Percentiles rank a stretch among this genome's conserved stretches.
These are phyloP conservation scores for Dothistroma septosporum DNA, from an alignment of 2,329 filamentous ascomycete genomes.

Conservation along the genomic window DNA sequence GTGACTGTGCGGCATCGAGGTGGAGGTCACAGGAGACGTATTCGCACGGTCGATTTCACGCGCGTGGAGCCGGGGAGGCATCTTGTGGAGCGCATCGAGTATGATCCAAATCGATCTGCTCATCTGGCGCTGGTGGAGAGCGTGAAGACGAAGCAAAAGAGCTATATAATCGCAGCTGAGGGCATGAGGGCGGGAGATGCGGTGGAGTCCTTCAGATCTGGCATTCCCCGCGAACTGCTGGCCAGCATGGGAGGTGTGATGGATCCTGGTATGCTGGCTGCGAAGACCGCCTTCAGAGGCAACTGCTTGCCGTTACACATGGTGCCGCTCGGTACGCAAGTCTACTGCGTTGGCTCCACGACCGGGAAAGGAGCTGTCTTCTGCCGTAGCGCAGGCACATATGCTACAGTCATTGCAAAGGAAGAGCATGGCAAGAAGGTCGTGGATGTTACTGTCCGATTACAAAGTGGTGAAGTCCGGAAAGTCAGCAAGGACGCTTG, in stretches of 20 bases:
- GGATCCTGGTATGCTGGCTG: slow-evolving; percentile 92
- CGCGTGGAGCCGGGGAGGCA: slow-evolving; percentile 77
- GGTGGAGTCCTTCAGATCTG: slow-evolving; percentile 85
- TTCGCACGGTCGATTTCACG: slow-evolving; percentile 85
- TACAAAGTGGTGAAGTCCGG: slow-evolving; percentile 90
- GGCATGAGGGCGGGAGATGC: slow-evolving; percentile 88
- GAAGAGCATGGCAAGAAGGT: slow-evolving; percentile 71
- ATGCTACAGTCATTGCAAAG: slow-evolving; percentile 83
- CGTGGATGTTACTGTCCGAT: slow-evolving; percentile 74
- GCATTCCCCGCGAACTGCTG: slow-evolving; percentile 81
- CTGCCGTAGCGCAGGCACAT: slow-evolving; percentile 90
- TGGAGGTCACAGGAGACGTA: slow-evolving; percentile 85
- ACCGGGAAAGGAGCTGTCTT: slow-evolving; percentile 75
- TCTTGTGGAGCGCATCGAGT: slow-evolving; percentile 87
- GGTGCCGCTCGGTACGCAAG: slow-evolving; percentile 87
- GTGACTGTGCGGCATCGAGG: slow-evolving; percentile 89
- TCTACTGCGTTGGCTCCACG: slow-evolving; percentile 81
- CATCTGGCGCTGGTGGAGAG: slow-evolving; percentile 86
- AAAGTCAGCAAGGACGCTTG: slow-evolving; percentile 88
- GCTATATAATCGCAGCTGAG: slow-evolving; percentile 93
- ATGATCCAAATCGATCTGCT: slow-evolving; percentile 87
- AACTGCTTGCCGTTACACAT: slow-evolving; percentile 95
- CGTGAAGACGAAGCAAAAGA: slow-evolving; percentile 68
- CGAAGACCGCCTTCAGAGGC: slow-evolving; percentile 87
- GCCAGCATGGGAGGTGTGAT: slow-evolving; percentile 88